Base-by-base conservation (phyloP, 2,329 filamentous ascomycete species). In the Albifimbria verrucaria region DNA sequence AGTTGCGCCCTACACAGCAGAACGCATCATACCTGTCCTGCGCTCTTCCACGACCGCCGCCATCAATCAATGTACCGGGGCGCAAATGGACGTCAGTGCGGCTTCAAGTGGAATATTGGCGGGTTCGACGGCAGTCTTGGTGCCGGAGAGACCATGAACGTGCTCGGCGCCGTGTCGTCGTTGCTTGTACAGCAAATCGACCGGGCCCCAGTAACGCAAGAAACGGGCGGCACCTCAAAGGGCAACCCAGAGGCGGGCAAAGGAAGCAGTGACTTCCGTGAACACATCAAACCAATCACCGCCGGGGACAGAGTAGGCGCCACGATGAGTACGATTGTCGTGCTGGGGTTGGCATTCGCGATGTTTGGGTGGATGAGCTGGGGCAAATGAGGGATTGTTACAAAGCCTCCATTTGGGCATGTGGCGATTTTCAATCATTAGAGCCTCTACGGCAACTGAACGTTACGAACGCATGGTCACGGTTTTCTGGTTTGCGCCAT, bases 61-160 rank as follows among this genome's bases (percentile, higher is more conserved):
- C 2, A 74, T 81, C 11, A 70, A 69, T n/a, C 75, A 79, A 53
- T 87, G 83, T 61, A 78, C 74, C 6, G 79, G 77, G 81, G 77
- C 6, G 66, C 68, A 2, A 68, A 72, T 20, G 72, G 77, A 7
- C 72, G 76, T 15, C 71, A 72, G 15, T 87, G 84, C 59, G 78
- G 81, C 15, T 75, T 83, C 49, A 72, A 72, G 53, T 87, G 83
- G 83, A 74, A 72, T 36, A 65, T 67, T 5, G 76, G 72, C 2
- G 62, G 59, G 4, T 85, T 76, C 59, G 81, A 85, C 57, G 78
- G 79, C 43, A 79, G 74, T 53, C 76, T 70, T 4, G 81, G 82
- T 26, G 79, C 83, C 49, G 81, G 83, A 9, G 81, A 87, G 65
- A 74, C 82, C 61, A 83, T 87, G 75, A 78, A 78, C 51, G 82